Evolutionary conservation across 179 eudicot species (phyloP).

Genomic region (Nepenthes alata): DNA sequence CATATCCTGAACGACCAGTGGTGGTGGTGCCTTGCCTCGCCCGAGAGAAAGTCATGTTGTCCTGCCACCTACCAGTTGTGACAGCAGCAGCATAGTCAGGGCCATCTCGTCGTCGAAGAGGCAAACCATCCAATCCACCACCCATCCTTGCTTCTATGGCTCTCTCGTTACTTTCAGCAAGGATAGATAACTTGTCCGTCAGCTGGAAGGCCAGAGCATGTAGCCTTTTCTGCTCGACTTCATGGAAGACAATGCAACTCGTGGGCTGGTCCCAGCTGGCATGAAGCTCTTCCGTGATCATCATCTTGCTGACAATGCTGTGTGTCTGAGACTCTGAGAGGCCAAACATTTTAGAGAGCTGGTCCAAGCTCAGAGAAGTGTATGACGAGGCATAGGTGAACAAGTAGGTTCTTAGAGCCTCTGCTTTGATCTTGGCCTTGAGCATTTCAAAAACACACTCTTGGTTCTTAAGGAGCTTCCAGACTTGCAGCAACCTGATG

Average conservation of each 20-base stretch:
- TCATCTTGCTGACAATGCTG: constrained; percentile 78
- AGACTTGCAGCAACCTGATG: constrained; percentile 65
- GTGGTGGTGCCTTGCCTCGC: constrained; percentile 38
- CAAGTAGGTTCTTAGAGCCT: constrained; percentile 63
- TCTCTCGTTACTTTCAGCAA: constrained; percentile 75
- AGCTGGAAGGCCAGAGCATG: constrained; percentile 76
- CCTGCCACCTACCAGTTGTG: constrained; percentile 51
- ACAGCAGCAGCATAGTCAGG: constrained; percentile 65
- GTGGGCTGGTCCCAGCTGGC: constrained; percentile 90
- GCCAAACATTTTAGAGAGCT: constrained; percentile 71
- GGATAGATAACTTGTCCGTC: constrained; percentile 57
- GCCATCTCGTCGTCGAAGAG: constrained; percentile 60
- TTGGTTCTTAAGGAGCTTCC: constrained; percentile 69
- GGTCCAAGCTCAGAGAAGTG: constrained; percentile 54
- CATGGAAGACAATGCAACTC: constrained; percentile 56
- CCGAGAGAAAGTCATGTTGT: constrained; percentile 29
- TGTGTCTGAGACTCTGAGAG: constrained; percentile 57
- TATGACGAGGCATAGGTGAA: constrained; percentile 61
- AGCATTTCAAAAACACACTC: constrained; percentile 67
- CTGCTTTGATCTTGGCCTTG: constrained; percentile 63
- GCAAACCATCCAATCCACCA: constrained; percentile 52
- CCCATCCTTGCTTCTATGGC: constrained; percentile 62
- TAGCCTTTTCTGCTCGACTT: constrained; percentile 57
- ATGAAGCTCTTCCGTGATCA: constrained; percentile 69
- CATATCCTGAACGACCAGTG: constrained; percentile 37